These are phyloP conservation scores for Leptodermis oblonga DNA, from an alignment of 257 asterid genomes.

Conservation along the genomic window DNA sequence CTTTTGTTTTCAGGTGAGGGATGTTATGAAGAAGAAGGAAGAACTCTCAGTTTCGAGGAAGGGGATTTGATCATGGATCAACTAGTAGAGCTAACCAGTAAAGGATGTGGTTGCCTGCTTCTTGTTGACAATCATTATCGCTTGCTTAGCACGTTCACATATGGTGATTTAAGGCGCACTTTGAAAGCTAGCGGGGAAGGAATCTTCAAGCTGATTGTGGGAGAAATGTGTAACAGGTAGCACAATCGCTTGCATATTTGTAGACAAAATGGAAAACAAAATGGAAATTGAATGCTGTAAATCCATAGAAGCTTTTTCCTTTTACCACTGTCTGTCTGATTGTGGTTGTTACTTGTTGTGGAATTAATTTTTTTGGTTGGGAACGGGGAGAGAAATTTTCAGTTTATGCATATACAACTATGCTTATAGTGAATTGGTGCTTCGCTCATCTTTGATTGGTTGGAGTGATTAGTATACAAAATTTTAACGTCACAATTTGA, in stretches of 20 bases:
- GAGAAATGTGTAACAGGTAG: constrained; percentile 94
- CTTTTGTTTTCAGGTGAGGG: constrained; percentile 59
- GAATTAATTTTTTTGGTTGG: no score
- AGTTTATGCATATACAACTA: not conserved
- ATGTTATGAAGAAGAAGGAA: constrained; percentile 80
- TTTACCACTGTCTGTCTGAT: not conserved
- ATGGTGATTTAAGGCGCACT: constrained; percentile 88
- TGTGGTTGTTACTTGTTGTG: constrained; percentile 14
- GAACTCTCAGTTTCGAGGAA: constrained; percentile 79
- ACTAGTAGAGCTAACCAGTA: constrained; percentile 85
- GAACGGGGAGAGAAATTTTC: not conserved
- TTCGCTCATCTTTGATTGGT: not conserved
- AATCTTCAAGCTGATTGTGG: constrained; percentile 85
- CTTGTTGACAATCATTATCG: constrained; percentile 57
- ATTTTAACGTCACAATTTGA: not conserved
- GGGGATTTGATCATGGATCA: constrained; percentile 86
- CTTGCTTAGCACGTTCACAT: constrained; percentile 83
- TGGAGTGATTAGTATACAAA: not conserved
- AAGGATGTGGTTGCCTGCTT: constrained; percentile 94
- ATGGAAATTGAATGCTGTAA: not conserved
- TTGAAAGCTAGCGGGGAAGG: constrained; percentile 84
- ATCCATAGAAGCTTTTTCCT: not conserved
- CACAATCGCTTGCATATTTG: not conserved
- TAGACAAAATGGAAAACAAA: constrained; percentile 41
- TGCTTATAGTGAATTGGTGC: not conserved